A percentile compares a stretch with the other conserved stretches of the same genome.
phyloP scores from a whole-genome alignment of 2,329 filamentous ascomycete species.

The Sporothrix globosa region DNA sequence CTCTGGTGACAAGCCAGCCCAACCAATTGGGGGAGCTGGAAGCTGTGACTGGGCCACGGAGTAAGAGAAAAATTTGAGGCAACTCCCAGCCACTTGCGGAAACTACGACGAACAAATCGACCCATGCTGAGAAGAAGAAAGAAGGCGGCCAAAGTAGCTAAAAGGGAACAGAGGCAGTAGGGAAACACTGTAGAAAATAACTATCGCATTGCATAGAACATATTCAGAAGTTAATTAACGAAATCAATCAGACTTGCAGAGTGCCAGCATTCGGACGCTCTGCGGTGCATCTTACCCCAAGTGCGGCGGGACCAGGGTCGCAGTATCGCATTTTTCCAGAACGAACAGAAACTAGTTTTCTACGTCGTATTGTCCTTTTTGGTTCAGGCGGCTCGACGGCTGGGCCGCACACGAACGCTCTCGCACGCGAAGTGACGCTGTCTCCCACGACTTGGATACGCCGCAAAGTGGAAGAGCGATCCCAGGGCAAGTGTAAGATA shows the following conservation, averaged over 20 bases:
- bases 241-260: not conserved
- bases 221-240: no score
- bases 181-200: not conserved
- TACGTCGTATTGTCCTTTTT: not conserved
- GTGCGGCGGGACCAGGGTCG: constrained; percentile 21
- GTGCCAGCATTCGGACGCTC: not conserved
- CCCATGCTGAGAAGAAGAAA: not conserved
- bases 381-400: not conserved
- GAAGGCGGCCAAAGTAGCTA: not conserved
- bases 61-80: not conserved
- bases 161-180: not conserved
- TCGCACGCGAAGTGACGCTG: constrained; percentile 11
- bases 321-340: constrained; percentile 20
- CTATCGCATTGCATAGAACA: no score
- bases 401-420: not conserved
- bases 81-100: constrained; percentile 3
- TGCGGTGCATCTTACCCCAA: not conserved
- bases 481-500: constrained; percentile 11
- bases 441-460: not conserved
- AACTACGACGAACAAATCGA: not conserved
- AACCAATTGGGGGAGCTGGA: not conserved
- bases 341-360: constrained; percentile 20
- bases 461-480: constrained; percentile 11
- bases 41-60: not conserved
- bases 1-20: constrained; percentile 17